Base-by-base conservation (phyloP, 2,329 filamentous ascomycete genomes). In the Paradendryphiella salina region DNA sequence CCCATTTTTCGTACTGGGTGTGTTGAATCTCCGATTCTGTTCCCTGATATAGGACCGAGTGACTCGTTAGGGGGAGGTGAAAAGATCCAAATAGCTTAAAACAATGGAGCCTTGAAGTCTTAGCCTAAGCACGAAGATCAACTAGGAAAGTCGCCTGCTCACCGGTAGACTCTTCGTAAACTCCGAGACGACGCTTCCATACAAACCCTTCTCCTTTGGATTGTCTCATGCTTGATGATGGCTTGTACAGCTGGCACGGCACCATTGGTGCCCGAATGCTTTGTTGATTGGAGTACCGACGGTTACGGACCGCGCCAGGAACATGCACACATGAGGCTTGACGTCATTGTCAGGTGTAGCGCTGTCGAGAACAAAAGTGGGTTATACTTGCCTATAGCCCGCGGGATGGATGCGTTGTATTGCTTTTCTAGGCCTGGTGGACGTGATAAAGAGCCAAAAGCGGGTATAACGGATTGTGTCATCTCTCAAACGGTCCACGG, bases 191-290 rank as follows among this genome's bases (percentile, higher is more conserved):
- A 38, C 15, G 29, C 6, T 31, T 53, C 47, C 48, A 53, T 44
- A 37, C 37, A 39, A 58, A 51, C 53, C 57, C 47, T 49, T 42
- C 51, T 39, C 44, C 29, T 46, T 49, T 53, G 46, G 47, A 57
- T 49, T 38, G 51, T 43, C 33, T 53, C 52, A 71, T 67, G 64
- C 65, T 59, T 47, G 52, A 61, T 67, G 63, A 70, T 69, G 62
- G 53, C 56, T 59, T 64, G 67, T 67, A 70, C 67, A 71, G 67
- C 66, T 72, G 68, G 66, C 69, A 67, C 15, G 43, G 56, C 43
- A 54, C 61, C 52, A 71, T 71, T 72, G 69, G 69, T 51, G 56
- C 48, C 45, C 54, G 42, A 21, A 46, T 35, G 52, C 41, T 43
- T 49, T 42, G 51, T 28, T 62, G 56, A 64, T 61, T 61, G 60